Base-by-base conservation (phyloP, 257 asterid species). In the Rehmannia glutinosa region DNA sequence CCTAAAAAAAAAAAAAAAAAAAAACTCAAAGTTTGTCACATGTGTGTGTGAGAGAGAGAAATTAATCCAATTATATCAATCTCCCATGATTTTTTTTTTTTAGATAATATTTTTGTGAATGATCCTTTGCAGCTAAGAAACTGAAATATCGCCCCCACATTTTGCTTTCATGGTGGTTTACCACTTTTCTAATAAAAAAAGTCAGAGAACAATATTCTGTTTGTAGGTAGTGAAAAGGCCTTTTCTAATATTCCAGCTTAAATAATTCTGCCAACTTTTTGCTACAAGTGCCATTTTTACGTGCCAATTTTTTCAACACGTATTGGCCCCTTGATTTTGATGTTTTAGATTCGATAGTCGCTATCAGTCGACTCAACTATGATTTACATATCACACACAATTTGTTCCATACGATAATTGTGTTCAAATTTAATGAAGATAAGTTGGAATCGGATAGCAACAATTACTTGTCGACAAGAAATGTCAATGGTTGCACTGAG, bases 51-150 rank as follows among this genome's bases (percentile, higher is more conserved):
- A n/a, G n/a, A n/a, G n/a, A n/a, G n/a, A n/a, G n/a, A n/a, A n/a
- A n/a, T n/a, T n/a, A n/a, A n/a, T n/a, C n/a, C n/a, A n/a, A 1
- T 27, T 27, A 4, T 27, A 27, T 27, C 30, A 27, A 27, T 27
- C 4, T 27, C 4, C 30, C 30, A 27, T 27, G 4, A 27, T 27
- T 27, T 1, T 27, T 27, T 1, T 2, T 4, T 4, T 1, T 1
- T 27, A 27, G 41, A 35, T 35, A 35, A 35, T 8, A 49, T 23
- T 52, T 45, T 21, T 38, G 19, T 25, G 45, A 59, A 70, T 70
- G 30, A 24, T 61, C 25, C 80, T 76, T 76, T 69, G 55, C 73
- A 42, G 69, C 74, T 58, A 70, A 71, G 81, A 54, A 76, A 66
- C 70, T 24, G 32, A 69, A 70, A 47, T 38, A 28, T 13, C 13